phyloP scores from a whole-genome alignment of 2,329 filamentous ascomycete species.

The Arthrobotrys megalospora region DNA sequence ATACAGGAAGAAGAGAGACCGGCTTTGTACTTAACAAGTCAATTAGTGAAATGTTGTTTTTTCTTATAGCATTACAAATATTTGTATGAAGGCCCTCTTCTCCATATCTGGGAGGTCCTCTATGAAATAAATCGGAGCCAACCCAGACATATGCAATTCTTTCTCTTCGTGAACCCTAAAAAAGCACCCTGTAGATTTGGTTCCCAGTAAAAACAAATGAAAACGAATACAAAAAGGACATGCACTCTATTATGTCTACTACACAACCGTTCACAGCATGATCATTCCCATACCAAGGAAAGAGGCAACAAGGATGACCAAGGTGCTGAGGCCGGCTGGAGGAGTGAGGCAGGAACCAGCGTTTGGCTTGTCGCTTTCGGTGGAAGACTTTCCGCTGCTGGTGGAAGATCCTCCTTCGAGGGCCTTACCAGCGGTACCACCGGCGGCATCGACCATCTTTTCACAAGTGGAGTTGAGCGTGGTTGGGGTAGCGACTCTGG shows the following conservation, averaged over 20 bases:
- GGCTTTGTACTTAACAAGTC: constrained; percentile 15
- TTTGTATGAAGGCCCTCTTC: background rate
- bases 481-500: constrained; percentile 69
- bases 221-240: constrained; percentile 19
- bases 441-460: constrained; percentile 75
- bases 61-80: constrained; percentile 32
- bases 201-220: constrained; percentile 32
- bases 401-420: constrained; percentile 70
- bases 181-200: constrained; percentile 6
- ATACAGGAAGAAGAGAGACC: constrained; percentile 33
- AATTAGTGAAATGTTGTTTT: constrained; percentile 22
- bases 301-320: constrained; percentile 71
- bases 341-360: constrained; percentile 68
- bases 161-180: constrained; percentile 27
- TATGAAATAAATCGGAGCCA: constrained; percentile 8
- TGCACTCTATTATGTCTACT: constrained; percentile 15
- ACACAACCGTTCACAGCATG: constrained; percentile 69
- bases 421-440: constrained; percentile 73
- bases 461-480: constrained; percentile 73
- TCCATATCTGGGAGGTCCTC: background rate
- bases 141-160: background rate
- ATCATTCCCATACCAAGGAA: constrained; percentile 72
- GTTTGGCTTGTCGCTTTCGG: constrained; percentile 65
- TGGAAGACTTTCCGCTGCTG: constrained; percentile 65
- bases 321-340: constrained; percentile 70